These are phyloP conservation scores for Chaetomium fimeti DNA, from an alignment of 495 filamentous ascomycete species.

Conservation along the genomic window DNA sequence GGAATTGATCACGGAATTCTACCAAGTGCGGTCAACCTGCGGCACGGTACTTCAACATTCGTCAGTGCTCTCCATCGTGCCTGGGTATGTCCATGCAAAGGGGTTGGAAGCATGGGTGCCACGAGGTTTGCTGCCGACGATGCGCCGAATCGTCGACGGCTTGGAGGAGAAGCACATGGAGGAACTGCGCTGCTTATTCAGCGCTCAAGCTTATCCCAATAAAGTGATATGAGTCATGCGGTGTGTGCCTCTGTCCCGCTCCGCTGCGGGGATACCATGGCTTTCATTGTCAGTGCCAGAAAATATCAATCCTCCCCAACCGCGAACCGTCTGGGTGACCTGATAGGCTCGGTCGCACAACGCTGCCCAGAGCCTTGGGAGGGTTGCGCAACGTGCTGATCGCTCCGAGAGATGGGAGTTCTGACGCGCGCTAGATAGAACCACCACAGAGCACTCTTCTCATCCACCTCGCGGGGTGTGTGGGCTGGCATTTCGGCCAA, in stretches of 20 bases:
- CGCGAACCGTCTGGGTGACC: background rate
- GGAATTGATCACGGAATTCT: too few species aligned
- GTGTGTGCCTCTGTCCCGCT: background rate
- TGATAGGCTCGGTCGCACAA: background rate
- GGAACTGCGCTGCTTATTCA: background rate
- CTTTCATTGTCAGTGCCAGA: background rate
- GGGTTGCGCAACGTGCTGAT: background rate
- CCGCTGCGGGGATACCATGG: background rate
- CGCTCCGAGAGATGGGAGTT: background rate
- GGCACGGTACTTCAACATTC: too few species aligned
- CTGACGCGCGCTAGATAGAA: background rate
- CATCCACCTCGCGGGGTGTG: background rate
- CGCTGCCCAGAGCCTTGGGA: background rate
- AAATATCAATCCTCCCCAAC: background rate
- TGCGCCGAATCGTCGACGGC: background rate
- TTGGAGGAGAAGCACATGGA: background rate
- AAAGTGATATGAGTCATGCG: constrained; percentile 3
- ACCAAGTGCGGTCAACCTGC: too few species aligned
- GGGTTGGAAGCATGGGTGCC: background rate
- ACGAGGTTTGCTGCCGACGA: background rate
- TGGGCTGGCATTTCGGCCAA: background rate
- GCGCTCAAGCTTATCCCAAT: background rate
- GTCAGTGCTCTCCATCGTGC: too few species aligned
- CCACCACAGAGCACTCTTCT: background rate
- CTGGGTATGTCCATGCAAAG: too few species aligned